Evolutionary conservation across 345 rosid species (phyloP), one percentile per base, ranked within the genome.

Genomic region (Hibiscus tridactylites): DNA sequence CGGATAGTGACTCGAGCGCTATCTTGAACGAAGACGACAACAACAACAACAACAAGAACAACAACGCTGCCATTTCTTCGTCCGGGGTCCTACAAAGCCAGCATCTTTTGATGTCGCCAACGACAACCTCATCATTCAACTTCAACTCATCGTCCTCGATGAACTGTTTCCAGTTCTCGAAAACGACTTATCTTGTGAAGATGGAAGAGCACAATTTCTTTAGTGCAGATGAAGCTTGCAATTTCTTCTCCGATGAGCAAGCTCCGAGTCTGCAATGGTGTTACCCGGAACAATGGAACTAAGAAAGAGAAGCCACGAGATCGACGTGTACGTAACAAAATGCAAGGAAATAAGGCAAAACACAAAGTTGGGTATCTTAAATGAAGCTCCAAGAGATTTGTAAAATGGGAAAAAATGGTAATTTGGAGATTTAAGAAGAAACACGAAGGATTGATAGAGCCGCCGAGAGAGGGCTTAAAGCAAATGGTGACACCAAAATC

Each of bases 1-100:
- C 98, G 0, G 98, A 92, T 42, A 91, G 98, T 47, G 97, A 89
- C 70, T 86, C 97, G 2, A 88, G 97, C 68, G 97, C 93, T 0
- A 81, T 94, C 73, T 66, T 94, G 29, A 94, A 88, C 65, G 96
- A 90, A 26, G 93, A 90, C 37, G 87, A 85, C 79, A 50, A 49
- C 24, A 66, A 21, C n/a, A 84, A 17, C 21, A 52, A 21, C n/a
- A 84, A 17, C 21, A 52, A n/a, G 29, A 56, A 7, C 83, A 88
- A 79, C 79, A 85, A 42, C 3, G 80, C 52, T 4, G 83, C 82
- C 28, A 82, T 84, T 50, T 80, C 86, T 9, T 83, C 87, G 39
- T 70, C 83, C 28, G 84, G 75, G 44, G 54, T 69, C 50, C 70
- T 78, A 61, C 82, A 79, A 70, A 66, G 59, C 76, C 87, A 82